Evolutionary conservation across 164 flowering plant genomes (phyloP).

Genomic region (Stephania yunnanensis): DNA sequence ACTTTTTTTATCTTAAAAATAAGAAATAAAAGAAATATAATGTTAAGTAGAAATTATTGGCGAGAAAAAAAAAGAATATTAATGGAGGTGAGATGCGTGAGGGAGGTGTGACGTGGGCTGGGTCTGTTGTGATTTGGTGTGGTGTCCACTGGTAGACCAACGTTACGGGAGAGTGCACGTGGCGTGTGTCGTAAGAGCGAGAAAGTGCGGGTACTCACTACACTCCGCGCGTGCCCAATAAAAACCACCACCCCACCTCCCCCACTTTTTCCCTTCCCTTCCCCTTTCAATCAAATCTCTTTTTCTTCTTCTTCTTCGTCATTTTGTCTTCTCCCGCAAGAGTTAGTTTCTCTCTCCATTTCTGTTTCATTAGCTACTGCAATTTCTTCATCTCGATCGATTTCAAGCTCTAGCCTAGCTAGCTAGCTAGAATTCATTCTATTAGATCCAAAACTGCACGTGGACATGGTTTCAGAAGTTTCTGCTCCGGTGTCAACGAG

Average conservation of each 20-base stretch:
- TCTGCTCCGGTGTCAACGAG: conserved; percentile 14
- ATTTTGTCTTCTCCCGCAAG: not conserved
- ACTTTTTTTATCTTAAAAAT: no score
- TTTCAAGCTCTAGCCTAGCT: not conserved
- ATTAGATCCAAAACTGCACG: conserved; percentile 1
- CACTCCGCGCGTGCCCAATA: conserved; percentile 28
- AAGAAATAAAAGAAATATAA: no score
- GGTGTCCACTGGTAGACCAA: not conserved
- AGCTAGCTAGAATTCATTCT: not conserved
- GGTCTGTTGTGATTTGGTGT: no score
- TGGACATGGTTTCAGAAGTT: conserved; percentile 14
- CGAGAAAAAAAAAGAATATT: no score
- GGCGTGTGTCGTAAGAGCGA: not conserved
- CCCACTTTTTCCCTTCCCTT: no score
- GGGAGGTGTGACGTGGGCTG: no score
- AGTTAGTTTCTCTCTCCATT: not conserved
- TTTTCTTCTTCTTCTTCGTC: not conserved
- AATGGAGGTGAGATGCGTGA: no score
- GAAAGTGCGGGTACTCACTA: conserved; percentile 17
- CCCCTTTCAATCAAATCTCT: not conserved
- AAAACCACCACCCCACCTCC: not conserved
- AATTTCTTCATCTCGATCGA: not conserved
- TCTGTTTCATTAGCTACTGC: not conserved
- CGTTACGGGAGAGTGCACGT: not conserved
- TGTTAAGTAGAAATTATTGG: no score